Base-by-base conservation (phyloP, 225 moss, liverwort and hornwort species). In the Anthoceros angustus region DNA sequence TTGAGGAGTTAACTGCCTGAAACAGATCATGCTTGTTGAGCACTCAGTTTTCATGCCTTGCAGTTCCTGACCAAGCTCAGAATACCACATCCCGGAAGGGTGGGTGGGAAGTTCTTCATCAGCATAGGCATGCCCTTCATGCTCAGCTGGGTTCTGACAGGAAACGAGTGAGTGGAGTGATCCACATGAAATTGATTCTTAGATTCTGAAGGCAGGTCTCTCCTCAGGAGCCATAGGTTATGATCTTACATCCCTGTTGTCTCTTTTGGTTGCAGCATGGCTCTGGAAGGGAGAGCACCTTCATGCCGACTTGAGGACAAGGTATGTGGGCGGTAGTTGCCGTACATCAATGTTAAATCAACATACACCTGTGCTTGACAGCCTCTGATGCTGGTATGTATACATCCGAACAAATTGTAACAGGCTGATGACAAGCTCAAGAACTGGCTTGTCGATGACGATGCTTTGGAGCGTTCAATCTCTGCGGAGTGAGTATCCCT, bases 121-220 rank as follows among this genome's bases (percentile, higher is more conserved):
- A 72, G 82, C 9, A 89, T 98, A 43, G 98, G 98, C 63, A 98
- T 98, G 98, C 98, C 98, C 0, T 42, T 83, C 12, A 92, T 98
- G 91, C 86, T 98, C 23, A 66, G 81, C 66, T 98, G 98, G 98
- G 84, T 98, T 24, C 92, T 98, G n/a, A 92, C 92, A 41, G 98
- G 98, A 40, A 98, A 98, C 72, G 80, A 64, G 83, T 83, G 20
- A 50, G 49, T 50, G 49, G 16, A 50, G 8, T 14, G n/a, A n/a
- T n/a, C n/a, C n/a, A n/a, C n/a, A n/a, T 63, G 63, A 63, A 16
- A 15, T 26, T 32, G 63, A n/a, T n/a, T n/a, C n/a, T n/a, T n/a
- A n/a, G n/a, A n/a, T n/a, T n/a, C n/a, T n/a, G n/a, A n/a, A n/a
- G n/a, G n/a, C n/a, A n/a, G n/a, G n/a, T n/a, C n/a, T n/a, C n/a